Base-by-base conservation (phyloP, 768 basidiomycete species). In the Trametes villosa region DNA sequence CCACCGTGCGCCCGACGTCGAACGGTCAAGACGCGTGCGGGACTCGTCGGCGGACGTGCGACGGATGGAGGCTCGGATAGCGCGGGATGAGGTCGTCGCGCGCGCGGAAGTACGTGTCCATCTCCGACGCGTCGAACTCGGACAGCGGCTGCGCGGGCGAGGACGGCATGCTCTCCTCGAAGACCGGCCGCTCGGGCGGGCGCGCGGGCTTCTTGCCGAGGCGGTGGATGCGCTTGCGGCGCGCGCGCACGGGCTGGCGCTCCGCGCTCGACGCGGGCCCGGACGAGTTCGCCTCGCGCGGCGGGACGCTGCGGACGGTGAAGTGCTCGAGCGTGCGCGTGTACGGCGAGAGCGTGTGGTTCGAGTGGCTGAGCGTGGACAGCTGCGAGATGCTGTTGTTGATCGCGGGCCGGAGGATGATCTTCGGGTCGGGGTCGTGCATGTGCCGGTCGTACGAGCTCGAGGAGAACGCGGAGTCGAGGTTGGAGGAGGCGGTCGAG, bases 291-390 rank as follows among this genome's bases (percentile, higher is more conserved):
- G 73, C 67, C 41, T 74, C 70, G 44, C 85, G 78, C 20, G 88
- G 91, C 0, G 94, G 94, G 24, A 89, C 91, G 59, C 92, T 93
- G 31, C 95, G 84, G 13, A 97, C 94, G 1, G 95, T 93, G 72
- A 96, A 96, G 73, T 97, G 94, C 60, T 91, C 88, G 29, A 94
- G 80, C 15, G 89, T 87, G 54, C 94, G 86, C 7, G 96, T 97
- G 73, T 96, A 98, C 0, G 96, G 96, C 0, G 91, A 94, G 3
- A 99, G 78, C 0, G 96, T 99, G 69, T 97, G 96, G 68, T 97
- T 94, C 1, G 94, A 94, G 66, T 88, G 82, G 20, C 86, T 88
- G 46, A 99, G 84, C 4, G 91, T 92, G 18, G 92, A 89, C 11
- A 98, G 78, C 63, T 96, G 92, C 56, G 90, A 92, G 22, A 96